phyloP scores from a whole-genome alignment of 2,329 filamentous ascomycete species.

The Rhytidhysteron rufulum region DNA sequence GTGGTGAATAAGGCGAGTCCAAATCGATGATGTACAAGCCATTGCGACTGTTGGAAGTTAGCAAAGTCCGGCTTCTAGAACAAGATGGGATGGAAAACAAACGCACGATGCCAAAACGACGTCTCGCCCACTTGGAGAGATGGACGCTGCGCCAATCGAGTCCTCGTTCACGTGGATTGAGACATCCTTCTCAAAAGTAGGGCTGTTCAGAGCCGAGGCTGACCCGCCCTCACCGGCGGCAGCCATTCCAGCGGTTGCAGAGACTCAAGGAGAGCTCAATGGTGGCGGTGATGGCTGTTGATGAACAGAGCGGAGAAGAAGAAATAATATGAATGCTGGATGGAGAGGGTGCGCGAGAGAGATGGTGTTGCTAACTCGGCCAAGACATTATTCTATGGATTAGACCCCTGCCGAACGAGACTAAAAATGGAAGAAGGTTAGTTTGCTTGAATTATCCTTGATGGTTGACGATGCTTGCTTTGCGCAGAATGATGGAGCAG shows the following conservation, averaged over 20 bases:
- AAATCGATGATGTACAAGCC: slow-evolving; percentile 89
- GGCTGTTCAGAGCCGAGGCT: slow-evolving; percentile 69
- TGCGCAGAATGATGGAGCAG: too few relatives aligned
- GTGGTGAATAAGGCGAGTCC: slow-evolving; percentile 82
- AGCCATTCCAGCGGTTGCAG: slow-evolving; percentile 1
- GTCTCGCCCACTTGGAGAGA: slow-evolving; percentile 86
- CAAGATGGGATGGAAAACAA: slow-evolving; percentile 1
- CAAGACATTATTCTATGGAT: too few relatives aligned
- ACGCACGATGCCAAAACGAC: slow-evolving; percentile 76
- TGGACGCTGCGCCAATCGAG: slow-evolving; percentile 84
- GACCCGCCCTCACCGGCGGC: slow-evolving; percentile 5
- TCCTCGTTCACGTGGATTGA: slow-evolving; percentile 77
- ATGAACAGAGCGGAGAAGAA: too few relatives aligned
- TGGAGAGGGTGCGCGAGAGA: too few relatives aligned
- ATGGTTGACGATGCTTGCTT: too few relatives aligned
- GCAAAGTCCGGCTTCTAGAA: not conserved
- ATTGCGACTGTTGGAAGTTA: slow-evolving; percentile 57
- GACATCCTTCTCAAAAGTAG: slow-evolving; percentile 80
- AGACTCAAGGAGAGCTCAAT: too few relatives aligned
- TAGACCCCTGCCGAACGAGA: too few relatives aligned
- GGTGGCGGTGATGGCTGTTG: too few relatives aligned
- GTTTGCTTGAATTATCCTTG: too few relatives aligned
- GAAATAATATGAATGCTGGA: too few relatives aligned
- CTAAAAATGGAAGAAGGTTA: too few relatives aligned
- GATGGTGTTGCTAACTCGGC: too few relatives aligned